Conservation (phyloP, 1,284 basidiomycete species). For the Malassezia cuniculi region DNA sequence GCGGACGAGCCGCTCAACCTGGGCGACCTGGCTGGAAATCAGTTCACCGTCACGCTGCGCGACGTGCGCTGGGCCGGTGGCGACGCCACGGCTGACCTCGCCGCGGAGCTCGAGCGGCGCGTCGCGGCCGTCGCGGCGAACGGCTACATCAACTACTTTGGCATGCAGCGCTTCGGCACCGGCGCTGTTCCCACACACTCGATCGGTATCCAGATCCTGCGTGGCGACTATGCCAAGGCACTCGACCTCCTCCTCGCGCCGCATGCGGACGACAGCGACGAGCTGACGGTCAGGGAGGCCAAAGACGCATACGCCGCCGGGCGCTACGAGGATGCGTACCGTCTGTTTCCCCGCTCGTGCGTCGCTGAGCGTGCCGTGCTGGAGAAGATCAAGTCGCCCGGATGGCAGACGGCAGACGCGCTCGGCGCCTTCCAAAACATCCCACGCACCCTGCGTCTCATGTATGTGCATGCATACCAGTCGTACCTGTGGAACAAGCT, state of each 20-base stretch:
- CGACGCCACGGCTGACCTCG: constrained; percentile 1
- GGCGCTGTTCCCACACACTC: constrained; percentile 87
- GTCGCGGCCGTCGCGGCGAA: constrained; percentile 56
- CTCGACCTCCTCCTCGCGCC: constrained; percentile 25
- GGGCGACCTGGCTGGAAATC: constrained; percentile 89
- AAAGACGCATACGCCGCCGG: constrained; percentile 20
- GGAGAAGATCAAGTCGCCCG: constrained; percentile 59
- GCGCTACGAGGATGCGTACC: constrained; percentile 53
- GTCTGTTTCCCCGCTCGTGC: constrained; percentile 73
- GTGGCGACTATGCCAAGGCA: constrained; percentile 54
- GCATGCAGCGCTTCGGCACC: constrained; percentile 98
- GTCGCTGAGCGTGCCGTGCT: constrained; percentile 84
- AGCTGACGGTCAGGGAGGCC: constrained; percentile 3
- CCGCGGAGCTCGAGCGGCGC: constrained; percentile 54
- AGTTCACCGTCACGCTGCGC: constrained; percentile 86
- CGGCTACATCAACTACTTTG: constrained; percentile 98
- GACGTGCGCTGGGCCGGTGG: constrained; percentile 46
- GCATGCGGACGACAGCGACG: constrained; percentile 17
- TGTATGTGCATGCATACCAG: constrained; percentile 98
- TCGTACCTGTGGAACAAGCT: constrained; percentile 97
- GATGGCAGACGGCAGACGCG: constrained; percentile 22
- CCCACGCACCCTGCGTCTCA: constrained; percentile 64
- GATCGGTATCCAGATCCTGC: constrained; percentile 77
- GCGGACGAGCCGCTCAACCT: constrained; percentile 68
- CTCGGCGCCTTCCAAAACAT: constrained; percentile 23